These are phyloP conservation scores for Penicillium bialowiezense DNA, from an alignment of 495 filamentous ascomycete species.

Conservation along the genomic window DNA sequence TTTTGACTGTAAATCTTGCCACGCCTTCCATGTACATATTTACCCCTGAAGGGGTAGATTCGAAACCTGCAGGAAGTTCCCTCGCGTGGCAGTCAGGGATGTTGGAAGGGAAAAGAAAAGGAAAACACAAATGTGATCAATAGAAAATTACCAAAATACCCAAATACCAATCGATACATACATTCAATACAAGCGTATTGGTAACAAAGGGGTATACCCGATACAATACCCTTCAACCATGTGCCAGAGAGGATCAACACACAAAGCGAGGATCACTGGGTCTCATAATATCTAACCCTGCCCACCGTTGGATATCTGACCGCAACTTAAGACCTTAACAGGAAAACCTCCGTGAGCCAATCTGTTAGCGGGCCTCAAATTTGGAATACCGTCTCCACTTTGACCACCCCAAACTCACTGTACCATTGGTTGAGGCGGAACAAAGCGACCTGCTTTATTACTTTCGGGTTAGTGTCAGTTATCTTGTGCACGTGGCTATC, in stretches of 20 bases:
- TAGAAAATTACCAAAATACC: too few relatives aligned
- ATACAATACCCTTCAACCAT: background rate
- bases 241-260: background rate
- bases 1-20: background rate
- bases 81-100: constrained; percentile 34
- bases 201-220: background rate
- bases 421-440: constrained; percentile 4
- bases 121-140: background rate
- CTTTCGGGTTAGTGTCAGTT: background rate
- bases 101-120: background rate
- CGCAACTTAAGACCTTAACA: constrained; percentile 13
- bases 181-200: constrained; percentile 2
- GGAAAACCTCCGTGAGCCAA: constrained; percentile 16
- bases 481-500: constrained; percentile 1
- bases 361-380: constrained; percentile 14
- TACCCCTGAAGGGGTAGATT: constrained; percentile 2
- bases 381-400: constrained; percentile 12
- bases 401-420: background rate
- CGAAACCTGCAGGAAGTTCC: constrained; percentile 9
- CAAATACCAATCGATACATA: too few relatives aligned
- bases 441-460: constrained; percentile 11
- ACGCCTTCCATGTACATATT: background rate
- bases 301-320: constrained; percentile 17
- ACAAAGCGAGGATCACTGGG: constrained; percentile 11
- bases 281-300: background rate